phyloP scores from a whole-genome alignment of 768 basidiomycete genomes.

The Xerocomus spinulosus region DNA sequence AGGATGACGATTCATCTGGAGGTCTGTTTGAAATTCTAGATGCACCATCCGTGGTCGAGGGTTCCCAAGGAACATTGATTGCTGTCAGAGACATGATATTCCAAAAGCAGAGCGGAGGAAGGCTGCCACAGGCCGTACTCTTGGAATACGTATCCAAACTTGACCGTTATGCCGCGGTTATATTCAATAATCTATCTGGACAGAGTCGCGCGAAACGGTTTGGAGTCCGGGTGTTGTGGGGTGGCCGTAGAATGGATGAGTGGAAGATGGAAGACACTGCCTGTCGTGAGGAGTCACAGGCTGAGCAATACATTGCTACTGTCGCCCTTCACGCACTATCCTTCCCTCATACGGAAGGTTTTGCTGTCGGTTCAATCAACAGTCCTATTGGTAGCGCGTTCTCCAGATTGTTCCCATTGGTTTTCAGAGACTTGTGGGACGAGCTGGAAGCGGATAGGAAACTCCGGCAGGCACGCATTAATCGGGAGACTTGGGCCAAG shows the following conservation, averaged over 20 bases:
- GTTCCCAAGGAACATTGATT: constrained; percentile 49
- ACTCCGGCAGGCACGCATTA: constrained; percentile 52
- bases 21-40: constrained; percentile 77
- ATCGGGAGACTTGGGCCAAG: constrained; percentile 68
- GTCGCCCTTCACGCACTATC: constrained; percentile 78
- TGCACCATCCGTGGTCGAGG: constrained; percentile 52
- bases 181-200: constrained; percentile 62
- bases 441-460: constrained; percentile 72
- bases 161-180: constrained; percentile 72
- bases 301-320: constrained; percentile 86
- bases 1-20: constrained; percentile 44
- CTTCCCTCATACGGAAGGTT: constrained; percentile 60
- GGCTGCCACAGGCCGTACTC: constrained; percentile 72
- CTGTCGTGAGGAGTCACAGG: constrained; percentile 72
- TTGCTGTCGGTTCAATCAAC: constrained; percentile 47
- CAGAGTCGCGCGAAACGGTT: constrained; percentile 73
- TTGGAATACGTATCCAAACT: constrained; percentile 60
- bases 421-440: constrained; percentile 89
- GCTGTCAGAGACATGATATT: constrained; percentile 67
- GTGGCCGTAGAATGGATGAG: constrained; percentile 49
- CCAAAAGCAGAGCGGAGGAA: constrained; percentile 80
- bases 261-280: constrained; percentile 86
- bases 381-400: constrained; percentile 54
- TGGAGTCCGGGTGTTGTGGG: constrained; percentile 70
- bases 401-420: constrained; percentile 74